Evolutionary conservation across 176 grass and related monocot genomes (phyloP).

Genomic region (Juncus inflexus): DNA sequence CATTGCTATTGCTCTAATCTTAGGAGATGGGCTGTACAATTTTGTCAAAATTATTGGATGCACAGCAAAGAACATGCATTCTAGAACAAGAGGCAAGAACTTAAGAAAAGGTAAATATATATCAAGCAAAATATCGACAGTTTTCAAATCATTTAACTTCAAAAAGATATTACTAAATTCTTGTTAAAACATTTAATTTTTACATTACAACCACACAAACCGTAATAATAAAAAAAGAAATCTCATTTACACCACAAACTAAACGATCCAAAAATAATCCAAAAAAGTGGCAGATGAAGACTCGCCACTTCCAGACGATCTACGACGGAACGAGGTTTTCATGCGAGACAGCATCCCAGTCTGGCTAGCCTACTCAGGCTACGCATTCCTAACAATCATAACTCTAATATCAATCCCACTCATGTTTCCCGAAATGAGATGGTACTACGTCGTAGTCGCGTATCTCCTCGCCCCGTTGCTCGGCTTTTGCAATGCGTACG

Average conservation of each 20-base stretch:
- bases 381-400: conserved; percentile 40
- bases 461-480: conserved; percentile 79
- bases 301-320: conserved; percentile 36
- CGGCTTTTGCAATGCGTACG: conserved; percentile 98
- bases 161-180: background rate
- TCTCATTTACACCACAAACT: background rate
- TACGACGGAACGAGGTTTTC: conserved; percentile 72
- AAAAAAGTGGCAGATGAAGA: conserved; percentile 47
- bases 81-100: conserved; percentile 44
- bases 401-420: conserved; percentile 58
- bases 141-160: background rate
- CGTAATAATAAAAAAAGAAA: no score
- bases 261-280: conserved; percentile 8
- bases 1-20: conserved; percentile 82
- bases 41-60: conserved; percentile 69
- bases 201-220: no score
- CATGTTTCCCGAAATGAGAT: conserved; percentile 89
- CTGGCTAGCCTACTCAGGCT: conserved; percentile 69
- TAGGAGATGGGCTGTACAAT: conserved; percentile 94
- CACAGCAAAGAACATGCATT: conserved; percentile 51
- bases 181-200: no score
- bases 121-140: background rate
- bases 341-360: conserved; percentile 48
- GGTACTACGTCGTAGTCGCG: conserved; percentile 87
- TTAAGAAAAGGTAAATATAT: conserved; percentile 57